Percentiles rank a stretch among this genome's conserved stretches.
These are phyloP conservation scores for Russula virescens DNA, from an alignment of 768 basidiomycete genomes.

Conservation along the genomic window DNA sequence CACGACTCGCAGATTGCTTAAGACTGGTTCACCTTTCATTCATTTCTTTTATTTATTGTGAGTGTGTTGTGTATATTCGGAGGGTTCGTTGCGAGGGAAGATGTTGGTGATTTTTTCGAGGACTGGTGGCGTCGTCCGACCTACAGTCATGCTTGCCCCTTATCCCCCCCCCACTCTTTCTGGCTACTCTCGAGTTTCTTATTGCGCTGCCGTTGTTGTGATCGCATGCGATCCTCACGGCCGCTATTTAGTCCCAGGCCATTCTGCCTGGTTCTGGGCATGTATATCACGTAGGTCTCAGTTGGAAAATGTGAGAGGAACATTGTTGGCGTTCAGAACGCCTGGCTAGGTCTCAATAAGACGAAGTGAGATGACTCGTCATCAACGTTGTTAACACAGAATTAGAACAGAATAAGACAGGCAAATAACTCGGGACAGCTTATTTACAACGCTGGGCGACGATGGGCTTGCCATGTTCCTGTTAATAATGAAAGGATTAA, in stretches of 20 bases:
- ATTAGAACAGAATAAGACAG: background rate
- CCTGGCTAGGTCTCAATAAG: background rate
- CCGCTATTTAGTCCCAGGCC: slow-evolving; percentile 2
- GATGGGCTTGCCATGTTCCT: slow-evolving; percentile 82
- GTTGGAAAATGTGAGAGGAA: slow-evolving; percentile 18
- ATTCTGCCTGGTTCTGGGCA: slow-evolving; percentile 7
- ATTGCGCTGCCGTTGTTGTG: slow-evolving; percentile 4
- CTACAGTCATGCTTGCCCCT: slow-evolving; percentile 6
- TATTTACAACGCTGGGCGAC: slow-evolving; percentile 85
- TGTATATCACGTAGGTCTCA: slow-evolving; percentile 17
- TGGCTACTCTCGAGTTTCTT: slow-evolving; percentile 10
- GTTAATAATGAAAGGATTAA: background rate
- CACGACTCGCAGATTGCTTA: slow-evolving; percentile 14
- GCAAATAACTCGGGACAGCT: slow-evolving; percentile 8
- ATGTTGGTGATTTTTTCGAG: slow-evolving; percentile 6
- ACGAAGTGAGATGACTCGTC: background rate
- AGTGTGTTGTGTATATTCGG: slow-evolving; percentile 17
- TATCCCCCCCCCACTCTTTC: slow-evolving; percentile 17
- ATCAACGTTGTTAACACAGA: background rate
- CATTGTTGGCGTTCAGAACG: slow-evolving; percentile 1
- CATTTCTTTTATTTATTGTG: slow-evolving; percentile 22
- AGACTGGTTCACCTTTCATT: slow-evolving; percentile 23
- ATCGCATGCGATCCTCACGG: slow-evolving; percentile 16
- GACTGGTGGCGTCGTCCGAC: slow-evolving; percentile 6
- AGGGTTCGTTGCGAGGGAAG: slow-evolving; percentile 11